Conservation (phyloP, 441 rosid species). For the Hura crepitans region DNA sequence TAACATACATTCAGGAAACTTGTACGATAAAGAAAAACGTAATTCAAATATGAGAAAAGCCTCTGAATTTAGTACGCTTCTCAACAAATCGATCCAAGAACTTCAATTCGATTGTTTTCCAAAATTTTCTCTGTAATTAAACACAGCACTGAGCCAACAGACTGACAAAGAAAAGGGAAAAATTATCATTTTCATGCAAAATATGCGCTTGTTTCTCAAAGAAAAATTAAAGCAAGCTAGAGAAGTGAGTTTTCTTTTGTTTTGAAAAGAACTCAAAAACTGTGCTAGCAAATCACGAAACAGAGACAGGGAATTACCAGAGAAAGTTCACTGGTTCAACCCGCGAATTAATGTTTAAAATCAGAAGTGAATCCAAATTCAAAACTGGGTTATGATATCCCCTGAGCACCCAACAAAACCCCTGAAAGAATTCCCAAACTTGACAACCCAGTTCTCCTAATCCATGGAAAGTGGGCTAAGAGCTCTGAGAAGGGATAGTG, state of each 20-base stretch:
- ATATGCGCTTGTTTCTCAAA: neutral
- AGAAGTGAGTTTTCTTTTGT: no score
- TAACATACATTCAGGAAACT: neutral
- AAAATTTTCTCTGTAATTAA: neutral
- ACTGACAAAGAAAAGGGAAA: neutral
- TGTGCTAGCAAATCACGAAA: no score
- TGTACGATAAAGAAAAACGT: neutral
- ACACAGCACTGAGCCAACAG: constrained; percentile 10
- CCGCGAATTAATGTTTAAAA: no score
- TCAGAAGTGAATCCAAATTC: constrained; percentile 26
- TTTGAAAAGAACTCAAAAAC: no score
- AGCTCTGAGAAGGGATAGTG: constrained; percentile 16
- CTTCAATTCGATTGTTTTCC: neutral
- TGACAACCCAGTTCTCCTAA: constrained; percentile 20
- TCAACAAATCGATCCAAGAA: neutral
- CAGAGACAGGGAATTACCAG: no score
- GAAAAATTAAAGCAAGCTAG: neutral
- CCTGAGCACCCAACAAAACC: constrained; percentile 24
- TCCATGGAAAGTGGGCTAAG: constrained; percentile 31
- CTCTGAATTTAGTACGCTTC: neutral
- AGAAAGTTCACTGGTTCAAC: no score
- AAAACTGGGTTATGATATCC: constrained; percentile 28
- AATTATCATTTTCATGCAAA: neutral
- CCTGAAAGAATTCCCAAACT: constrained; percentile 26
- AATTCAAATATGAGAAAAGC: neutral